Evolutionary conservation across 805 yeast species (phyloP), one percentile per base, ranked within the genome.

Genomic region (Grigorovia humatica): DNA sequence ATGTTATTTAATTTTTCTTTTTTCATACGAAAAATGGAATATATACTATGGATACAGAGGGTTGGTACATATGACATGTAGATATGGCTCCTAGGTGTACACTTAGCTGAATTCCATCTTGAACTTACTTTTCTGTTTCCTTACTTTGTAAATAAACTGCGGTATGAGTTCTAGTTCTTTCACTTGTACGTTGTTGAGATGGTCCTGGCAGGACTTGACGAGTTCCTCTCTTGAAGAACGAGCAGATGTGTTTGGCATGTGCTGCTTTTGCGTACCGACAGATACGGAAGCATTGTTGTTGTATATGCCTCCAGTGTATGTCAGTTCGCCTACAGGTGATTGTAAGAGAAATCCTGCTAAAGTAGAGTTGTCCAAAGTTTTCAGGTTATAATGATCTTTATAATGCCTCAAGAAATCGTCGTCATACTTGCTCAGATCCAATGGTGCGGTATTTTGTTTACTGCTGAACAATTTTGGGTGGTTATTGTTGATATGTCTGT

Each of bases 111-210:
- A 71, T 49, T 67, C 70, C 67, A 73, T 60, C 52, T 64, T 70
- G 59, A 72, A 73, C 35, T 68, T 74, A 62, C 68, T 70, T 54
- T 74, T 75, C 59, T 86, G 87, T 62, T 88, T 83, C 61, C 81
- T 81, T 50, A 88, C 89, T 60, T 86, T 83, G 70, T 91, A 93
- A 51, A 93, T 74, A 64, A 91, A 93, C 60, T 86, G 89, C 41
- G 96, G 88, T 43, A 91, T 81, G 35, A 85, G 81, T 59, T 91
- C 98, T 52, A 83, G 81, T 62, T 91, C 99, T 59, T 86, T 81
- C 3, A 81, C 80, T 12, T 78, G 75, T 46, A 73, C 74, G 9
- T 68, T 59, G 56, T 75, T 59, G 59, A 90, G 88, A 66, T 91
- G 97, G 51, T 76, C 77, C 17, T 45, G 35, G 12, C 47, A 45